Evolutionary conservation across 169 alveolate genomes (phyloP), one percentile per base, ranked within the genome.

Genomic region (Fabrea salina): DNA sequence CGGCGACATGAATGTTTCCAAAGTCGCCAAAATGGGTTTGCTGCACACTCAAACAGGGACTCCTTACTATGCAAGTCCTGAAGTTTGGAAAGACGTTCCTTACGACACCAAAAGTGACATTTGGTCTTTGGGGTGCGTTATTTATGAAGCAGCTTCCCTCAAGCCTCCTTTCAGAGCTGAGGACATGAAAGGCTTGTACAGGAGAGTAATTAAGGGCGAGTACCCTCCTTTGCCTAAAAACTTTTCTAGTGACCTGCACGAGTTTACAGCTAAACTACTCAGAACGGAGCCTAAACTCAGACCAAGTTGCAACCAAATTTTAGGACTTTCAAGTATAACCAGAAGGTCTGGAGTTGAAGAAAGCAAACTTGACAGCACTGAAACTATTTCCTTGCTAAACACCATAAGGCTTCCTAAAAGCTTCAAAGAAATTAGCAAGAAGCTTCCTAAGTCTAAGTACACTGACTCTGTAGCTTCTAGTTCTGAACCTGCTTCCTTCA

Each of bases 61-160:
- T 6, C 99, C 99, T 7, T 96, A 96, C 80, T 97, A 97, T 86
- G 96, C 97, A 98, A 92, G 98, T 59, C 99, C 99, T 0, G 99
- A 97, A 82, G 92, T 96, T 41, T 90, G 94, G 19, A 96, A 94
- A 53, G 92, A 95, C 72, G 91, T 92, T 72, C 76, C 76, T 5
- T 97, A 97, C 83, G 97, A 97, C 90, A 98, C 95, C 79, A 95
- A 95, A 76, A 93, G 96, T 81, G 98, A 96, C 71, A 97, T 94
- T 86, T 93, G 97, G 95, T 96, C 98, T 27, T 79, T 93, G 54
- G 99, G 99, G 11, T 95, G 99, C 56, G 95, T 96, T 32, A 82
- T 97, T 16, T 97, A 97, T 80, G 99, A 97, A 85, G 82, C 96
- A 30, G 91, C 97, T 3, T 86, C 97, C 13, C 95, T 98, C 19